phyloP scores from a whole-genome alignment of 352 stramenopile genomes.

The Phytopythium boreale region DNA sequence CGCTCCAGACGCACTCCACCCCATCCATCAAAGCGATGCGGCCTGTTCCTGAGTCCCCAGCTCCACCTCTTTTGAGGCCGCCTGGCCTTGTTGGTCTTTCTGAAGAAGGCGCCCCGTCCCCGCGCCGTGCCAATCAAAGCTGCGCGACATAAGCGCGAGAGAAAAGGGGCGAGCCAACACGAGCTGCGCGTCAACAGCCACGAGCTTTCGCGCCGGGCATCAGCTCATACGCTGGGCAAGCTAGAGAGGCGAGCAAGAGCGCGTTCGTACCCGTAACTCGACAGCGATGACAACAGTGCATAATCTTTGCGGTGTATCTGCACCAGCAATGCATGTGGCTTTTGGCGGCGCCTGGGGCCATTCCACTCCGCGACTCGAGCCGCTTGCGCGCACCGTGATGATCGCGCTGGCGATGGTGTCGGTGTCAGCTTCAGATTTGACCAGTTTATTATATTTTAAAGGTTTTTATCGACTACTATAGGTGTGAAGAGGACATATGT shows the following conservation, averaged over 20 bases:
- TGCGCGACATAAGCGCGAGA: background rate
- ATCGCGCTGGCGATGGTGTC: background rate
- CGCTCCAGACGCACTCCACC: background rate
- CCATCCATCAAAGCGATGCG: background rate
- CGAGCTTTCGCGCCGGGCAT: background rate
- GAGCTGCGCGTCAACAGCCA: background rate
- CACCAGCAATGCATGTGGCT: background rate
- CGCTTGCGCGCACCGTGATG: background rate
- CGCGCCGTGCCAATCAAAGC: background rate
- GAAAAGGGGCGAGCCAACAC: background rate
- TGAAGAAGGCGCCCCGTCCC: slow-evolving; percentile 6
- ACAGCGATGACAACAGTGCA: slow-evolving; percentile 5
- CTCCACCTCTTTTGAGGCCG: background rate
- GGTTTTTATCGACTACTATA: background rate
- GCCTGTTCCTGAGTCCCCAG: background rate
- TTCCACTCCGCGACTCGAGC: background rate
- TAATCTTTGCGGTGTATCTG: background rate
- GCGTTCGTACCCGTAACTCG: slow-evolving; percentile 3
- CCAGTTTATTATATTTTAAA: background rate
- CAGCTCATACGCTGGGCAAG: background rate
- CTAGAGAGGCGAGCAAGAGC: background rate
- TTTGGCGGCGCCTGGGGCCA: background rate
- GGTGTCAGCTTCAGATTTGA: background rate
- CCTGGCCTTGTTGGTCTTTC: background rate
- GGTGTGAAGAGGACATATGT: background rate